Evolutionary conservation across 495 filamentous ascomycete genomes (phyloP), one percentile per base, ranked within the genome.

Genomic region (Aspergillus diversus): DNA sequence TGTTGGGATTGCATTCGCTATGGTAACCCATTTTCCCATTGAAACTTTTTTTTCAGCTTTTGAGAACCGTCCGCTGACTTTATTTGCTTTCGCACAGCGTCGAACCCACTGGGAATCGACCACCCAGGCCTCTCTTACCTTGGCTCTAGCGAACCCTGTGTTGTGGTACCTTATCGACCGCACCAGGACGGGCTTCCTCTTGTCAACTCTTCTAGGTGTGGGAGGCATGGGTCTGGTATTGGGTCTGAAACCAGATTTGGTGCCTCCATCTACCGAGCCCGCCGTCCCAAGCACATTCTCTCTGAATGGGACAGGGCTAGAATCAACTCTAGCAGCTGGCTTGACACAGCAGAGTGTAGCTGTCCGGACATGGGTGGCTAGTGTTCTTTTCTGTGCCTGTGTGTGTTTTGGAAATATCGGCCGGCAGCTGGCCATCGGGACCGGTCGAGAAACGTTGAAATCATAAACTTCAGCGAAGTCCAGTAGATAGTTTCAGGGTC

Each of bases 321-420:
- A 78, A 63, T 68, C 80, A 63, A 58, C 81, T 11, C 67, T 89
- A 50, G 80, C 75, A 21, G 84, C 84, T 7, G 68, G 87, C 3
- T 78, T 91, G 7, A 89, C 84, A 47, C 86, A 89, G 63, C 92
- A 96, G 73, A 89, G 80, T 59, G 76, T 97, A 27, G 94, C 90
- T 12, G 88, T 89, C 39, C 84, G 84, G 33, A 91, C 92, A 9
- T 99, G 95, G 94, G 86, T 97, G 65, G 81, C 92, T 33, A 96
- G 90, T 72, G 92, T 97, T 35, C 72, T 99, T 66, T 99, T 97
- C 78, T 97, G 95, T 73, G 91, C 88, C 55, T 92, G 91, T 64
- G 88, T 98, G 33, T 97, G 93, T 75, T 97, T 99, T 83, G 95
- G 95, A 31, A 97, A 97, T 74, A 90, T 98, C 68, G 95, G 95